phyloP scores from a whole-genome alignment of 2,329 filamentous ascomycete genomes.

The Tolypocladium sp. region DNA sequence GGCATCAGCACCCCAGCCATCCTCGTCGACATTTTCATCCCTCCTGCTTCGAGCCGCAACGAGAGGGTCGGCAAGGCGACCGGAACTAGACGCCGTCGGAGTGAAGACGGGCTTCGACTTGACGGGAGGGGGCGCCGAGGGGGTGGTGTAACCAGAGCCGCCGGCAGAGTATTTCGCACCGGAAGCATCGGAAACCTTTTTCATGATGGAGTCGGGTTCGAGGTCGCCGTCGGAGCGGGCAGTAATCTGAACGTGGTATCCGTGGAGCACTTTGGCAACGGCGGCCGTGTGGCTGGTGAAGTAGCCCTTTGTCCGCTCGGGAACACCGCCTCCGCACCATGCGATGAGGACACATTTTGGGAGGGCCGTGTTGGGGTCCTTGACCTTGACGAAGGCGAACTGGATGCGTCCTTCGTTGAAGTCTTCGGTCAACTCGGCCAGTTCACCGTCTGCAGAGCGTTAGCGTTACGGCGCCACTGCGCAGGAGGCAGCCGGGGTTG shows the following conservation, averaged over 20 bases:
- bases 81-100: constrained; percentile 50
- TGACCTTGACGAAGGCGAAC: constrained; percentile 94
- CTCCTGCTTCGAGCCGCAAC: constrained; percentile 54
- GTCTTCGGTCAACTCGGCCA: constrained; percentile 83
- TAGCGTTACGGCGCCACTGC: constrained; percentile 9
- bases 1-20: constrained; percentile 93
- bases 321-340: constrained; percentile 96
- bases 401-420: constrained; percentile 96
- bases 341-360: constrained; percentile 91
- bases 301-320: constrained; percentile 97
- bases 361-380: constrained; percentile 81
- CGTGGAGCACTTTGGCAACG: constrained; percentile 86
- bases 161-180: constrained; percentile 85
- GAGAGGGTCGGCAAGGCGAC: constrained; percentile 55
- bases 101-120: constrained; percentile 90
- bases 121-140: constrained; percentile 55
- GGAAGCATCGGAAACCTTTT: constrained; percentile 90
- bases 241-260: constrained; percentile 96
- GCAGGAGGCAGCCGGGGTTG: not conserved
- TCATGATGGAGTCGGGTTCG: constrained; percentile 76
- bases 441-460: constrained; percentile 68
- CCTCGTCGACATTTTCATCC: constrained; percentile 58
- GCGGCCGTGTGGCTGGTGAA: constrained; percentile 90
- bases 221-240: constrained; percentile 87
- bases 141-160: constrained; percentile 42